Evolutionary conservation across 164 flowering plant genomes (phyloP), one percentile per base, ranked within the genome.

Genomic region (Nymphaea colorata): DNA sequence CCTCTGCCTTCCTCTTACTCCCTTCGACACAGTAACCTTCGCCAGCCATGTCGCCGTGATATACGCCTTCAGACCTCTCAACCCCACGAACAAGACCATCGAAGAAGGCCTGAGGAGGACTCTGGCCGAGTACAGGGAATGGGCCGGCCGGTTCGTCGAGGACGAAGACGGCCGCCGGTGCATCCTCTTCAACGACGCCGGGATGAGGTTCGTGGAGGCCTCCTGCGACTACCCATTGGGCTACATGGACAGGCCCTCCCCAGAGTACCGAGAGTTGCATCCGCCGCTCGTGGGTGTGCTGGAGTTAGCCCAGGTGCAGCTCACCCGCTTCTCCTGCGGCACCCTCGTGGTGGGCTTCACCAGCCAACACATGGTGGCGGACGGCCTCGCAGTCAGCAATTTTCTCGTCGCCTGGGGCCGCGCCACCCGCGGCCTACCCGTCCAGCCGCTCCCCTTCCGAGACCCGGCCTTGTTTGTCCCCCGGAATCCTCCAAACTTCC

Each of bases 271-370:
- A 8, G 41, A 41, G 18, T 53, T 68, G n/a, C 64, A 68, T 61
- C 75, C 68, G 59, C 61, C 71, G 3, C 2, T 61, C 3, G 71
- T 68, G 1, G 71, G 57, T 4, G 53, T 64, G 2, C 64, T 44
- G 10, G 68, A 68, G 68, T 65, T 61, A 68, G 68, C 64, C 18
- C 75, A 73, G 60, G 18, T 68, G n/a, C 75, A 73, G 42, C 65
- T 73, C 60, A 68, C 64, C 42, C 68, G 71, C 10, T 73, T 68
- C 25, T n/a, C 59, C 1, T 73, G 75, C 41, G 75, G 71, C 17
- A 68, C 71, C 5, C 53, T 73, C 2, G 71, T 68, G 18, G 59
- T 73, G 3, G 71, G 75, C 41, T 18, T 68, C 36, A 73, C 71
- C 3, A 18, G 70, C n/a, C 71, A 59, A 16, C 75, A 73, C 5